A percentile compares a stretch with the other conserved stretches of the same genome.
These are phyloP conservation scores for Pichia sp. DNA, from an alignment of 1,139 yeast species.

Conservation along the genomic window DNA sequence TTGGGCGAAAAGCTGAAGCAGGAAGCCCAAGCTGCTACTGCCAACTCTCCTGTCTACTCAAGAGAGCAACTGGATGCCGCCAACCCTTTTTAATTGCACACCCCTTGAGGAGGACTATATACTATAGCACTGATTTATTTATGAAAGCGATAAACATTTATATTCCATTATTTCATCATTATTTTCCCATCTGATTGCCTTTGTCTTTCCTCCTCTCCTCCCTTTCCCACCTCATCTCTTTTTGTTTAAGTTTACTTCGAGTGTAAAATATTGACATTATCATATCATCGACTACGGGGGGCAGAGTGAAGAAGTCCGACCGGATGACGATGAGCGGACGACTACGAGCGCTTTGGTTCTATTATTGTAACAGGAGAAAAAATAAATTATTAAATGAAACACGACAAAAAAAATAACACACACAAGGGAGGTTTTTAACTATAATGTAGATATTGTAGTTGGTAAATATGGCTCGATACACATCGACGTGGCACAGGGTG, in stretches of 20 bases:
- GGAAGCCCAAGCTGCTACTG: slow-evolving; percentile 17
- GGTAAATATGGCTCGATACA: not conserved
- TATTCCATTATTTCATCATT: not conserved
- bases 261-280: not conserved
- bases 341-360: not conserved
- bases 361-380: not conserved
- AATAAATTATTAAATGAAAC: not conserved
- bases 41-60: slow-evolving; percentile 9
- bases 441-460: not conserved
- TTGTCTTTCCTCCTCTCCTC: not conserved
- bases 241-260: not conserved
- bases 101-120: not conserved
- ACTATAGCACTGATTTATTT: not conserved
- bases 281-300: not conserved
- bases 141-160: slow-evolving; percentile 1
- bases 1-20: slow-evolving; percentile 21
- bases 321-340: no score
- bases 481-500: not conserved
- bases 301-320: not conserved
- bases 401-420: not conserved
- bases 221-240: not conserved
- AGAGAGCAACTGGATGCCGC: slow-evolving; percentile 14
- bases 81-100: slow-evolving; percentile 3
- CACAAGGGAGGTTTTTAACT: not conserved
- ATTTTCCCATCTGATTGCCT: not conserved